These are phyloP conservation scores for Podospora pseudopauciseta DNA, from an alignment of 495 filamentous ascomycete genomes.

Conservation along the genomic window DNA sequence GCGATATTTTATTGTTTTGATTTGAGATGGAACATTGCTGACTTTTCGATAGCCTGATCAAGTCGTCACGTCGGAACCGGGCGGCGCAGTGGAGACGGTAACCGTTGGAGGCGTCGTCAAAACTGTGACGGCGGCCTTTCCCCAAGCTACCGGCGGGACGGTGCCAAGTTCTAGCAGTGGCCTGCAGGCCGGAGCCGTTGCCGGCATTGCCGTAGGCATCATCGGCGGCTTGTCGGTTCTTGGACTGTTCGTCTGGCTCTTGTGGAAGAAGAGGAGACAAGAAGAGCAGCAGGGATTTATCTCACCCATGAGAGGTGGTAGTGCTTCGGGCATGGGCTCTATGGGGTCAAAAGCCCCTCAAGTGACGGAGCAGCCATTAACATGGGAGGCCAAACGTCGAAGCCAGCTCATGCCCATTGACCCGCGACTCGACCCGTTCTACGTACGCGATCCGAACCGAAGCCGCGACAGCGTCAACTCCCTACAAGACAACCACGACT, in stretches of 20 bases:
- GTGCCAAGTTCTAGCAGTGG: constrained; percentile 23
- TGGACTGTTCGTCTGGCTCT: constrained; percentile 34
- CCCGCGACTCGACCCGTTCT: constrained; percentile 54
- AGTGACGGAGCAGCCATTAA: constrained; percentile 29
- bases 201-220: constrained; percentile 44
- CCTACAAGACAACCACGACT: constrained; percentile 55
- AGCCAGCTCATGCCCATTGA: constrained; percentile 54
- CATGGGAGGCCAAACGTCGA: constrained; percentile 32
- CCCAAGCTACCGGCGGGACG: constrained; percentile 21
- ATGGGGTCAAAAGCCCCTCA: constrained; percentile 33
- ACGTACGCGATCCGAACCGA: constrained; percentile 44
- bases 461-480: constrained; percentile 54
- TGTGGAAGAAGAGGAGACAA: constrained; percentile 30
- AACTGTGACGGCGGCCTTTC: constrained; percentile 38
- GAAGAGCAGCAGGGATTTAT: constrained; percentile 25
- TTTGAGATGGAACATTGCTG: constrained; percentile 10
- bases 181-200: constrained; percentile 35
- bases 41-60: constrained; percentile 1
- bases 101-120: constrained; percentile 40
- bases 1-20: not conserved
- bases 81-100: constrained; percentile 33
- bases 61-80: not conserved
- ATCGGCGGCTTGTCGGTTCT: constrained; percentile 30
- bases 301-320: constrained; percentile 34
- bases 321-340: constrained; percentile 37